Percentiles rank a stretch among this genome's conserved stretches.
Conservation (phyloP, 2,329 filamentous ascomycete genomes). For the Leptodontidium sp. region DNA sequence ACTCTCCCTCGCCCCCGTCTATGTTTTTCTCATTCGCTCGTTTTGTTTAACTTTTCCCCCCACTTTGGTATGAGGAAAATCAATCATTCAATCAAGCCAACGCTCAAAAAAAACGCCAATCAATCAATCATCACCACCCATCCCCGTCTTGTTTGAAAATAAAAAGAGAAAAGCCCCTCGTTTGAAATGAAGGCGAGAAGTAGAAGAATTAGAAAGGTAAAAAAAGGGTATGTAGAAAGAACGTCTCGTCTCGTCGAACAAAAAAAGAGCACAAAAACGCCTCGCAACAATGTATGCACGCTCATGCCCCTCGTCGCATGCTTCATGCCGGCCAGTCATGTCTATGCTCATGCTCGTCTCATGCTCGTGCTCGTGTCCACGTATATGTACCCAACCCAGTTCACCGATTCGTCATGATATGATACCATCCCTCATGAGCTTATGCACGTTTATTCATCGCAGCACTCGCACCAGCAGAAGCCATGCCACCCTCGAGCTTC, state of each 20-base stretch:
- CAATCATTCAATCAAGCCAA: neutral
- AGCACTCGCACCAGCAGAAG: slow-evolving; percentile 64
- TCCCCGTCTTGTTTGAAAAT: neutral
- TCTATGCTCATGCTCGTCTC: neutral
- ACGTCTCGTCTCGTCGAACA: neutral
- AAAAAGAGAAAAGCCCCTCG: neutral
- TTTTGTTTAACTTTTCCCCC: neutral
- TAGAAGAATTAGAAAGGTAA: neutral
- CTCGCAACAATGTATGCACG: slow-evolving; percentile 27
- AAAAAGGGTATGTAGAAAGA: slow-evolving; percentile 13
- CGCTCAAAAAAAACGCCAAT: slow-evolving; percentile 14
- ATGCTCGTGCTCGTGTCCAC: slow-evolving; percentile 4
- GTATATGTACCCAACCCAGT: slow-evolving; percentile 12
- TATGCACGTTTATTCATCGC: slow-evolving; percentile 60
- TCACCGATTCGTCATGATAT: slow-evolving; percentile 26
- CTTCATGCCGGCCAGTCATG: too few relatives aligned
- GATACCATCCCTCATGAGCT: slow-evolving; percentile 22
- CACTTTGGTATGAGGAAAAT: too few relatives aligned
- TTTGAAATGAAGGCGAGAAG: slow-evolving; percentile 5
- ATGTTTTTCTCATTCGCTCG: neutral
- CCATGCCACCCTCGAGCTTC: slow-evolving; percentile 58
- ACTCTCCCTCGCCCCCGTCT: neutral
- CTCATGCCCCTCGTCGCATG: neutral
- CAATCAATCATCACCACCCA: slow-evolving; percentile 16
- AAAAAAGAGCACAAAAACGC: slow-evolving; percentile 7